Conservation (phyloP, 768 basidiomycete genomes). For the Leucosporidium scottii region DNA sequence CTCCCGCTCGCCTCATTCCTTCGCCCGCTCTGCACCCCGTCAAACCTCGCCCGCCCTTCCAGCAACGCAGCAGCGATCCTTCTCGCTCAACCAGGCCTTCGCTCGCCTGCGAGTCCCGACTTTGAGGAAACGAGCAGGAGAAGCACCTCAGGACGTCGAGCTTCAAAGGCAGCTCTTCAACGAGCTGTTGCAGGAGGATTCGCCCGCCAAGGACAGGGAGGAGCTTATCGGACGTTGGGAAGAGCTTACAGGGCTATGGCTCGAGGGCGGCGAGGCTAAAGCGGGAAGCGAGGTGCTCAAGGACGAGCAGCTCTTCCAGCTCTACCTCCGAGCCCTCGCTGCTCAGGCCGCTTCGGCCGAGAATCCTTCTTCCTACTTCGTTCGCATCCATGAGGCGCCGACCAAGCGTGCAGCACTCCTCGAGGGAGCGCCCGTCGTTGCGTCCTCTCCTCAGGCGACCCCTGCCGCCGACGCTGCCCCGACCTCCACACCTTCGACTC, state of each 20-base stretch:
- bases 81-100: neutral
- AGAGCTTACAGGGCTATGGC: constrained; percentile 13
- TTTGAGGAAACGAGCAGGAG: neutral
- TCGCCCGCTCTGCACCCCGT: neutral
- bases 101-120: neutral
- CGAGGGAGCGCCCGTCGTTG: neutral
- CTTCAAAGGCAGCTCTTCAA: constrained; percentile 3
- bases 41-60: neutral
- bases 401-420: constrained; percentile 14
- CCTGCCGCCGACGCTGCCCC: constrained; percentile 23
- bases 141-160: neutral
- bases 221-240: constrained; percentile 25
- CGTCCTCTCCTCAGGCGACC: neutral
- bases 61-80: neutral
- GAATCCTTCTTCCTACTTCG: constrained; percentile 54
- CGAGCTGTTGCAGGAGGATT: neutral
- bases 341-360: constrained; percentile 45
- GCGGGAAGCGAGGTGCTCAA: constrained; percentile 46
- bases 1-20: neutral
- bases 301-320: constrained; percentile 64
- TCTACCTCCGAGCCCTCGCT: constrained; percentile 65
- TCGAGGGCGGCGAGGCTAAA: too few relatives aligned
- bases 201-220: neutral
- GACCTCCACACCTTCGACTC: neutral
- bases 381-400: constrained; percentile 52